phyloP scores from a whole-genome alignment of 2,329 filamentous ascomycete species.

The Trichoderma citrinoviride region DNA sequence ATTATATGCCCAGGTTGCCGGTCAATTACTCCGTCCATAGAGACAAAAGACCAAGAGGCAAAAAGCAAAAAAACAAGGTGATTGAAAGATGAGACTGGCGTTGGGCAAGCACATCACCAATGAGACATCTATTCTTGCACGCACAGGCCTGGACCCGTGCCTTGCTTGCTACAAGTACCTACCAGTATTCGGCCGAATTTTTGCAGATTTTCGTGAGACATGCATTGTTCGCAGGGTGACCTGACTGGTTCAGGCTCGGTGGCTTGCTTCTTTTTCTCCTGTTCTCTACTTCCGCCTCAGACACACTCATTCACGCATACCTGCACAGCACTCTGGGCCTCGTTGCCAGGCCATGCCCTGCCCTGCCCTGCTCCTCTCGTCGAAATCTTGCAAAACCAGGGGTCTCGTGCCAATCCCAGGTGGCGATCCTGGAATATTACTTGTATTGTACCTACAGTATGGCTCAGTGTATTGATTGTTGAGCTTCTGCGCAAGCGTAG shows the following conservation, averaged over 20 bases:
- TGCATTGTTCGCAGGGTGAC: constrained; percentile 12
- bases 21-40: neutral
- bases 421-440: constrained; percentile 1
- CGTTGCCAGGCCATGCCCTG: neutral
- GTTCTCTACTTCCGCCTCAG: neutral
- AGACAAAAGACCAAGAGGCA: neutral
- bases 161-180: neutral
- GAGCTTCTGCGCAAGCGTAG: neutral
- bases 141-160: neutral
- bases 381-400: neutral
- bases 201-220: constrained; percentile 8
- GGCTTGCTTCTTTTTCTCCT: too few species aligned
- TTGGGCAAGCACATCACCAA: neutral
- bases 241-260: neutral
- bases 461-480: neutral
- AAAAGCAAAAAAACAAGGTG: neutral
- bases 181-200: constrained; percentile 3
- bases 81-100: neutral
- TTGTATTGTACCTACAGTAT: too few species aligned
- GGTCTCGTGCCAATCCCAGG: constrained; percentile 7
- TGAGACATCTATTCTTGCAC: neutral
- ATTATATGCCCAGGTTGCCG: too few species aligned
- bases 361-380: neutral
- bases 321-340: neutral
- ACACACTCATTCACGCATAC: neutral